Percentiles rank a stretch among this genome's conserved stretches.
Conservation (phyloP, 2,329 filamentous ascomycete genomes). For the Xylaria multiplex region DNA sequence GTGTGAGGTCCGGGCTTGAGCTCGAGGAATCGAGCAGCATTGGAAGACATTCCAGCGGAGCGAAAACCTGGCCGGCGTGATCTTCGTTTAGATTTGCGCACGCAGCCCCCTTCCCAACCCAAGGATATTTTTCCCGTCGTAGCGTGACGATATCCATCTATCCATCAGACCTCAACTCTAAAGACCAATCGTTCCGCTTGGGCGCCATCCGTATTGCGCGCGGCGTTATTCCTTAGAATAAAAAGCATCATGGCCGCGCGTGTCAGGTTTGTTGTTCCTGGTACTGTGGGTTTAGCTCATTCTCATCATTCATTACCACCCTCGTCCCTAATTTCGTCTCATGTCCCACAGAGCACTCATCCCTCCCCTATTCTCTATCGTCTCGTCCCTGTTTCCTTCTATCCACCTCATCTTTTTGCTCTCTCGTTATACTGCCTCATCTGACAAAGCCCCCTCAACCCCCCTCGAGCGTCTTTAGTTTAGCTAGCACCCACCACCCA, state of each 20-base stretch:
- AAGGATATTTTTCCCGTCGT: background rate
- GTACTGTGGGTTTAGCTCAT: background rate
- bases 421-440: background rate
- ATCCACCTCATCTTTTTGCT: background rate
- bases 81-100: background rate
- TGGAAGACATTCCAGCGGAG: background rate
- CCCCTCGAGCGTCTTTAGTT: constrained; percentile 22
- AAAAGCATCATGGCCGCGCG: background rate
- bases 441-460: background rate
- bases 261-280: background rate
- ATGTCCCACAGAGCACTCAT: background rate
- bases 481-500: constrained; percentile 80
- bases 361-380: background rate
- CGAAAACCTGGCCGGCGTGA: background rate
- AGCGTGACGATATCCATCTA: background rate
- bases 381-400: no score
- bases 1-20: background rate
- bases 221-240: constrained; percentile 3
- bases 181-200: background rate
- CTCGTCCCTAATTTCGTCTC: background rate
- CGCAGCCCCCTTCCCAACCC: background rate
- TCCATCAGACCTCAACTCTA: constrained; percentile 1
- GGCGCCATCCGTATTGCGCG: background rate
- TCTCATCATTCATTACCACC: background rate
- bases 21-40: background rate